Conservation (phyloP, 1,139 yeast genomes). For the Debaryomycetaceae sp. region DNA sequence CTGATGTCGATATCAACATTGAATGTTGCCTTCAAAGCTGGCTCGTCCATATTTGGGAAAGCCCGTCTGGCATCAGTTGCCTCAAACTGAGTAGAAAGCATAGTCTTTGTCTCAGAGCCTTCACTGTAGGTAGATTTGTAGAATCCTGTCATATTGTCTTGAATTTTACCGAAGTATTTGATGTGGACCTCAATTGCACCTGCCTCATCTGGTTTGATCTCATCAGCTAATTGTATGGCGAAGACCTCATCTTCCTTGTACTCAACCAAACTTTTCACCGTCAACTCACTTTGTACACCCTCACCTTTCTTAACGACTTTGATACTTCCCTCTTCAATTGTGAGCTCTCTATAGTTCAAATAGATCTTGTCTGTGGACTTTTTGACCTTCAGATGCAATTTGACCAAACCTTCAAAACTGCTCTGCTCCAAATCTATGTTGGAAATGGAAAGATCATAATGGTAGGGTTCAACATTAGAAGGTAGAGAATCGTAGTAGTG, state of each 20-base stretch:
- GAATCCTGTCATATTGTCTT: conserved; percentile 70
- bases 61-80: conserved; percentile 85
- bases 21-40: conserved; percentile 70
- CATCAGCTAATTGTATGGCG: conserved; percentile 19
- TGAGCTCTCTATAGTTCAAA: conserved; percentile 42
- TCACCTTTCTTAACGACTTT: conserved; percentile 6
- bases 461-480: conserved; percentile 34
- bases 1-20: conserved; percentile 58
- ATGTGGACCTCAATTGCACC: conserved; percentile 27
- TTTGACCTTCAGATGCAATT: conserved; percentile 33
- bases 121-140: conserved; percentile 71
- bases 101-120: conserved; percentile 57
- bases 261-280: conserved; percentile 17
- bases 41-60: conserved; percentile 84
- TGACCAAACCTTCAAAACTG: conserved; percentile 41
- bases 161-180: conserved; percentile 46
- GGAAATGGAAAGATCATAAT: conserved; percentile 39
- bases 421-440: conserved; percentile 31
- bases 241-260: conserved; percentile 25
- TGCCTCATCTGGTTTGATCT: conserved; percentile 8
- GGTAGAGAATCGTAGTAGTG: conserved; percentile 45
- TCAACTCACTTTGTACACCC: conserved; percentile 6
- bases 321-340: conserved; percentile 14
- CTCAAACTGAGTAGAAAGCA: conserved; percentile 83
- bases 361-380: conserved; percentile 33